phyloP scores from a whole-genome alignment of 441 rosid genomes.

The Brassica hybrid region DNA sequence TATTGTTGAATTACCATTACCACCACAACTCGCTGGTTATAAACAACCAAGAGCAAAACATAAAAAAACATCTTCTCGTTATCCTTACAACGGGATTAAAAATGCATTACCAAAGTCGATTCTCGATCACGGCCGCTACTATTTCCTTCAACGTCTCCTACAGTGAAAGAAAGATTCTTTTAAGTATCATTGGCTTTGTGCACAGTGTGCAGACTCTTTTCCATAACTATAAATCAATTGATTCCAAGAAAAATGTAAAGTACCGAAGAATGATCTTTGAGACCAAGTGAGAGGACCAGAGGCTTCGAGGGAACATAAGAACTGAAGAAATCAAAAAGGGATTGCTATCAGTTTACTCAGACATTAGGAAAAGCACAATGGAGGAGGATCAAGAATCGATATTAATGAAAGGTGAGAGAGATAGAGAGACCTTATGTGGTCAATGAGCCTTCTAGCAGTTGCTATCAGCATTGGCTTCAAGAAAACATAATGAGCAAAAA shows the following conservation, averaged over 20 bases:
- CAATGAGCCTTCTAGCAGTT: constrained; percentile 82
- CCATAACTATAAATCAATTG: not conserved
- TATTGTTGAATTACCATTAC: not conserved
- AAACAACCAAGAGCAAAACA: constrained; percentile 16
- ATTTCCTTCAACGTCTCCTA: constrained; percentile 84
- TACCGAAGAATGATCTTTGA: constrained; percentile 89
- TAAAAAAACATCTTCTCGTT: not conserved
- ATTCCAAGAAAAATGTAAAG: not conserved
- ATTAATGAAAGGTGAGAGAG: not conserved
- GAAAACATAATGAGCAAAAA: not conserved
- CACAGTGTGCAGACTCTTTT: not conserved
- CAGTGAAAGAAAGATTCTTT: not conserved
- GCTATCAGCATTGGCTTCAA: constrained; percentile 81
- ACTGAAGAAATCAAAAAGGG: constrained; percentile 47
- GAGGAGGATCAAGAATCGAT: constrained; percentile 7
- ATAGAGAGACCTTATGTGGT: constrained; percentile 69
- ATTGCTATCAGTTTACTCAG: not conserved
- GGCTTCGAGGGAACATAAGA: constrained; percentile 61
- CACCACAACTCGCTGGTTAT: not conserved
- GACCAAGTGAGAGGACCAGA: constrained; percentile 85
- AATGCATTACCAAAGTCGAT: constrained; percentile 67
- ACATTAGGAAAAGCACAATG: not conserved
- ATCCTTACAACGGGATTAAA: not conserved
- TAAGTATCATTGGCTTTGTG: not conserved
- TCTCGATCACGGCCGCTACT: constrained; percentile 66